Percentiles rank a stretch among this genome's conserved stretches.
These are phyloP conservation scores for Naematelia aurantialba DNA, from an alignment of 768 basidiomycete species.

Conservation along the genomic window DNA sequence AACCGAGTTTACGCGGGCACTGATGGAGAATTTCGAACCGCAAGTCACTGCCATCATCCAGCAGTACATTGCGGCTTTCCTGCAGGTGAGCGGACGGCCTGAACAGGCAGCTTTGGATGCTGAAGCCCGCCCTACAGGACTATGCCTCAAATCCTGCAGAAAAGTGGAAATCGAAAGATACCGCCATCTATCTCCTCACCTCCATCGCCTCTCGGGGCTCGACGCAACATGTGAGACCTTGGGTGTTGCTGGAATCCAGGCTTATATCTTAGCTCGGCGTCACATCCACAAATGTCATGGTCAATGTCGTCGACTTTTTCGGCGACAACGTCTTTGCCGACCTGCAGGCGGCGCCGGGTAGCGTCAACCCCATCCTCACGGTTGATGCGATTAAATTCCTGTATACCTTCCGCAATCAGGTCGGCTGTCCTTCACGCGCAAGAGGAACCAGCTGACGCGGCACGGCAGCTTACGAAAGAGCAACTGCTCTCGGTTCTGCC, in stretches of 20 bases:
- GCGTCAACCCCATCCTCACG: constrained; percentile 82
- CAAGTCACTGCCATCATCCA: constrained; percentile 85
- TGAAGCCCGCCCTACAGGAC: constrained; percentile 45
- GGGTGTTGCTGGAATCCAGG: background rate
- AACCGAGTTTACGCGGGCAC: constrained; percentile 87
- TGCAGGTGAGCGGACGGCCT: constrained; percentile 52
- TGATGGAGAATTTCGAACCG: constrained; percentile 72
- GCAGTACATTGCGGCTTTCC: constrained; percentile 72
- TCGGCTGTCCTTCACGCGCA: constrained; percentile 43
- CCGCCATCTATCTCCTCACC: constrained; percentile 87
- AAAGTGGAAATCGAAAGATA: constrained; percentile 90
- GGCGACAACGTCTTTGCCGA: constrained; percentile 85
- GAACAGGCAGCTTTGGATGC: background rate
- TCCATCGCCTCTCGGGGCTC: constrained; percentile 86
- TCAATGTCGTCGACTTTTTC: constrained; percentile 94
- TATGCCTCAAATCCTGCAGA: constrained; percentile 58
- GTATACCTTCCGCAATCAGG: constrained; percentile 93
- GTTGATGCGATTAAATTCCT: constrained; percentile 95
- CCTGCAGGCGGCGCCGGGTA: constrained; percentile 64
- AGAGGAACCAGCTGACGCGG: constrained; percentile 3
- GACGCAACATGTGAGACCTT: constrained; percentile 65
- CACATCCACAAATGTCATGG: constrained; percentile 82
- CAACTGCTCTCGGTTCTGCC: constrained; percentile 90
- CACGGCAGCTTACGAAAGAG: constrained; percentile 74
- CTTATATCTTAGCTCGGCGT: constrained; percentile 69